Conservation (phyloP, 129 eudicot species). For the Scalesia atractyloides region DNA sequence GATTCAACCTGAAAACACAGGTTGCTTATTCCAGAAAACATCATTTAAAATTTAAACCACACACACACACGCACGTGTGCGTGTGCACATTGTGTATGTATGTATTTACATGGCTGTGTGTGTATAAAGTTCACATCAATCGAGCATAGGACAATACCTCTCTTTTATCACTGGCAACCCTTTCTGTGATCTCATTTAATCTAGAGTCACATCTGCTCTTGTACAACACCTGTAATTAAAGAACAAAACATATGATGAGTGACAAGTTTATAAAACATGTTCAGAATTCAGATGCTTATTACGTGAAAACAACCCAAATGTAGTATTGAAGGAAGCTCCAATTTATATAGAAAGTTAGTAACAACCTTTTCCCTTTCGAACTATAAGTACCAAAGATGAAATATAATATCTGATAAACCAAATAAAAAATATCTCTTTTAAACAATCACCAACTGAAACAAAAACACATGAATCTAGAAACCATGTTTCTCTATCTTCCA, state of each 20-base stretch:
- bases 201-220: conserved; percentile 93
- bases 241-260: conserved; percentile 6
- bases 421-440: background rate
- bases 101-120: background rate
- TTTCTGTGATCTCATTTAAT: conserved; percentile 79
- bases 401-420: background rate
- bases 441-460: conserved; percentile 4
- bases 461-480: conserved; percentile 1
- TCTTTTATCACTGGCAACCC: conserved; percentile 64
- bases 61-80: background rate
- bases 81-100: too few species aligned
- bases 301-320: conserved; percentile 10
- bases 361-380: background rate
- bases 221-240: conserved; percentile 63
- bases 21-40: conserved; percentile 3
- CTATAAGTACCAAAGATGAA: background rate
- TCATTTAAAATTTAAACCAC: background rate
- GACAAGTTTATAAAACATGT: conserved; percentile 8
- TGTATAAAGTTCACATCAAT: background rate
- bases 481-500: conserved; percentile 6
- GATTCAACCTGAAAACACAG: conserved; percentile 47
- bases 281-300: conserved; percentile 2
- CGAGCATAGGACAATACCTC: conserved; percentile 54
- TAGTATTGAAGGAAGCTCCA: background rate
- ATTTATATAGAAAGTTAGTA: background rate